Conservation (phyloP, 169 alveolate genomes). For the Plasmodium gonderi region DNA sequence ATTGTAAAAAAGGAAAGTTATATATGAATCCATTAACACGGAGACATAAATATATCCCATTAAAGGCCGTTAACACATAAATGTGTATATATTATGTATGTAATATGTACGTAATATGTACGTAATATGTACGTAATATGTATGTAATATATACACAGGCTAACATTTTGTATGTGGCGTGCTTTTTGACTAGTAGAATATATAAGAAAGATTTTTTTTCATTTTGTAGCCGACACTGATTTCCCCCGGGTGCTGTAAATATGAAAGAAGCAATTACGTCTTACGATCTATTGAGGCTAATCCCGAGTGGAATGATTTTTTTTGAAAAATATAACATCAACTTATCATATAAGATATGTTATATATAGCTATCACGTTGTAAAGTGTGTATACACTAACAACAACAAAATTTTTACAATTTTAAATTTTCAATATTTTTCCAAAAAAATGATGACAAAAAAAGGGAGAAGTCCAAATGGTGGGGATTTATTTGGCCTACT, state of each 20-base stretch:
- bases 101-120: no score
- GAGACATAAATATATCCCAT: conserved; percentile 33
- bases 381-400: no score
- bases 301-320: conserved; percentile 9
- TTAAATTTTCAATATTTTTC: no score
- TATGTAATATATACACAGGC: neutral
- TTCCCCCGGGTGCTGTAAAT: conserved; percentile 50
- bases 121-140: no score
- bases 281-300: conserved; percentile 58
- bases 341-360: no score
- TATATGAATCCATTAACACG: neutral
- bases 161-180: neutral
- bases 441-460: no score
- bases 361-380: no score
- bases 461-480: no score
- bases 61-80: neutral
- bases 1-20: conserved; percentile 17
- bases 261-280: conserved; percentile 30
- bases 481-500: no score
- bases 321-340: neutral
- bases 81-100: no score
- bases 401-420: no score
- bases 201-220: neutral
- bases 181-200: neutral
- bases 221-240: conserved; percentile 10